phyloP scores from a whole-genome alignment of 139 green algal genomes.

The Chlamydomonas sp. region DNA sequence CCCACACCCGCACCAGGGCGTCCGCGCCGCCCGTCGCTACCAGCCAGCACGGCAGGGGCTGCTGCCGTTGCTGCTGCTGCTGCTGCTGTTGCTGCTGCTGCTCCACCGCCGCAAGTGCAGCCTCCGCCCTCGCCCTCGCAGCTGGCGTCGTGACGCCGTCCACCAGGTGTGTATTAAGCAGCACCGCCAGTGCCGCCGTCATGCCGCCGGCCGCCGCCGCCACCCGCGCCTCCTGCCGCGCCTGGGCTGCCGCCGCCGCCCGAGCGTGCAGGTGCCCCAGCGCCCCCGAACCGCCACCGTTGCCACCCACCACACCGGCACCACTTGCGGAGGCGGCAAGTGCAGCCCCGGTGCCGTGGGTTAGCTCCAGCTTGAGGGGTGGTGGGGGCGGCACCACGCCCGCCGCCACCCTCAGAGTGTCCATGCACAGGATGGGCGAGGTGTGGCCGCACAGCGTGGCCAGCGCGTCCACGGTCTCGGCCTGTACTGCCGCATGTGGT shows the following conservation, averaged over 20 bases:
- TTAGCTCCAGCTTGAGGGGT: neutral
- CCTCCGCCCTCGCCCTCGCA: neutral
- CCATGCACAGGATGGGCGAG: constrained; percentile 23
- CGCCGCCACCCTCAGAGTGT: neutral
- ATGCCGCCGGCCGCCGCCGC: neutral
- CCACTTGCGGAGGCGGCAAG: neutral
- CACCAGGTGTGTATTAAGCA: constrained; percentile 27
- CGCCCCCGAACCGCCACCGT: neutral
- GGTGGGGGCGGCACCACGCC: neutral
- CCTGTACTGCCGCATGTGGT: neutral
- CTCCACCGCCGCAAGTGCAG: neutral
- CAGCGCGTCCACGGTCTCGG: neutral
- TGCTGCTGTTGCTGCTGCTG: neutral
- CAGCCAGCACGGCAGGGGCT: constrained; percentile 16
- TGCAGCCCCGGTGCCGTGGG: neutral
- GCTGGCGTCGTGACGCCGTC: neutral
- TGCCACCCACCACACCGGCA: neutral
- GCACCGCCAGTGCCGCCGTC: neutral
- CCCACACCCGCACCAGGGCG: constrained; percentile 34
- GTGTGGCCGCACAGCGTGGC: constrained; percentile 32
- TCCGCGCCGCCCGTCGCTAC: constrained; percentile 37
- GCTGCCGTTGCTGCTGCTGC: neutral
- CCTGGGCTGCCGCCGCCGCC: too few species aligned
- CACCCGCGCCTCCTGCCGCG: too few species aligned
- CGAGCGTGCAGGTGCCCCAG: too few species aligned